phyloP scores from a whole-genome alignment of 768 basidiomycete species.

The Suillus fuscotomentosus region DNA sequence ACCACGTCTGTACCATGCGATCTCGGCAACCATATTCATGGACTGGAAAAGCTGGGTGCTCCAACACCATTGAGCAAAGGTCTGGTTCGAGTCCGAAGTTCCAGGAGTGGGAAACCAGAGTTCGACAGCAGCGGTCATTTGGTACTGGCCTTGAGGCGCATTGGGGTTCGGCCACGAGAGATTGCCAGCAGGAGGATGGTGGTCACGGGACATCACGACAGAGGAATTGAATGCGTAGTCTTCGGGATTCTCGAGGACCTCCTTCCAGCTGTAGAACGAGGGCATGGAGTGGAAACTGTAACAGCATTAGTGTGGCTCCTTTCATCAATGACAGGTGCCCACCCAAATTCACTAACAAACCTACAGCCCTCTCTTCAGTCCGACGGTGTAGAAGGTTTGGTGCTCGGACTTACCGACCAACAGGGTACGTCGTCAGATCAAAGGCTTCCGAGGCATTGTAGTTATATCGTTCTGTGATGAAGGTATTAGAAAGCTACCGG shows the following conservation, averaged over 20 bases:
- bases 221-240: slow-evolving; percentile 61
- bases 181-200: slow-evolving; percentile 52
- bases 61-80: slow-evolving; percentile 64
- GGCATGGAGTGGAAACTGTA: slow-evolving; percentile 63
- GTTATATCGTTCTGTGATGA: slow-evolving; percentile 49
- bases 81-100: slow-evolving; percentile 49
- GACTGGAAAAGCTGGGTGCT: slow-evolving; percentile 62
- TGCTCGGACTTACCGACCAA: slow-evolving; percentile 34
- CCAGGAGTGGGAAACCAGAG: slow-evolving; percentile 54
- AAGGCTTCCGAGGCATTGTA: slow-evolving; percentile 54
- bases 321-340: slow-evolving; percentile 9
- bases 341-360: slow-evolving; percentile 63
- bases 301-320: neutral
- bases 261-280: slow-evolving; percentile 60
- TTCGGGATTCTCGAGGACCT: slow-evolving; percentile 46
- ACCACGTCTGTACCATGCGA: slow-evolving; percentile 60
- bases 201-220: slow-evolving; percentile 53
- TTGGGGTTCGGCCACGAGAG: slow-evolving; percentile 57
- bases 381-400: neutral
- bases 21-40: slow-evolving; percentile 57
- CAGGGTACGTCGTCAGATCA: slow-evolving; percentile 52
- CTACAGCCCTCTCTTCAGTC: slow-evolving; percentile 20
- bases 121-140: slow-evolving; percentile 52
- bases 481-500: neutral
- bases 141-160: slow-evolving; percentile 47